A percentile compares a stretch with the other conserved stretches of the same genome.
Conservation (phyloP, 495 filamentous ascomycete species). For the Astrothelium macrocarpum region DNA sequence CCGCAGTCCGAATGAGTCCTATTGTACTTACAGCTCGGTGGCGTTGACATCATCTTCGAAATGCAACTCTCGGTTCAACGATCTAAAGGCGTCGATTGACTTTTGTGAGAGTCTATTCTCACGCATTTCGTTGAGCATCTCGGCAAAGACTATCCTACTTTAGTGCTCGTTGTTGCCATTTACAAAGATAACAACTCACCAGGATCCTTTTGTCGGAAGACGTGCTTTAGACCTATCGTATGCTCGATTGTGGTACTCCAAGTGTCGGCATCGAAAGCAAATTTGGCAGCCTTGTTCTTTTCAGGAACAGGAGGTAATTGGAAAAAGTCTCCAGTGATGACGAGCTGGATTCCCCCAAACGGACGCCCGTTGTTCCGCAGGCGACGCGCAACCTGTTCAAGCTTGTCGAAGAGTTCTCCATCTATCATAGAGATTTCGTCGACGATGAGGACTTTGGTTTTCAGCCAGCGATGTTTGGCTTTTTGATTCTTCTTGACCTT, state of each 20-base stretch:
- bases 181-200: conserved; percentile 36
- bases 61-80: conserved; percentile 56
- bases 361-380: conserved; percentile 79
- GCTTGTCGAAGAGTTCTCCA: conserved; percentile 91
- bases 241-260: conserved; percentile 92
- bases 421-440: conserved; percentile 99
- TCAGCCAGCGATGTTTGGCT: conserved; percentile 77
- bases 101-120: conserved; percentile 63
- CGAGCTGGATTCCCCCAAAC: conserved; percentile 91
- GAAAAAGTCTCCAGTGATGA: conserved; percentile 97
- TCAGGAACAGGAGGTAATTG: conserved; percentile 92
- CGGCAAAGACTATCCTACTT: conserved; percentile 57
- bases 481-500: conserved; percentile 88
- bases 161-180: background rate
- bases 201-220: conserved; percentile 92
- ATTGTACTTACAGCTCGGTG: conserved; percentile 64
- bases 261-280: conserved; percentile 82
- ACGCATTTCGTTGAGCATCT: conserved; percentile 96
- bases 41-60: conserved; percentile 73
- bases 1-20: background rate
- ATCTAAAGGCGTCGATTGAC: conserved; percentile 62
- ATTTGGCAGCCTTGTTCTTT: conserved; percentile 60
- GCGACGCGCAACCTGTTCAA: conserved; percentile 75
- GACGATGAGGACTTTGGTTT: conserved; percentile 75
- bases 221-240: conserved; percentile 88